phyloP scores from a whole-genome alignment of 2,329 filamentous ascomycete genomes.

The Alternaria solani region DNA sequence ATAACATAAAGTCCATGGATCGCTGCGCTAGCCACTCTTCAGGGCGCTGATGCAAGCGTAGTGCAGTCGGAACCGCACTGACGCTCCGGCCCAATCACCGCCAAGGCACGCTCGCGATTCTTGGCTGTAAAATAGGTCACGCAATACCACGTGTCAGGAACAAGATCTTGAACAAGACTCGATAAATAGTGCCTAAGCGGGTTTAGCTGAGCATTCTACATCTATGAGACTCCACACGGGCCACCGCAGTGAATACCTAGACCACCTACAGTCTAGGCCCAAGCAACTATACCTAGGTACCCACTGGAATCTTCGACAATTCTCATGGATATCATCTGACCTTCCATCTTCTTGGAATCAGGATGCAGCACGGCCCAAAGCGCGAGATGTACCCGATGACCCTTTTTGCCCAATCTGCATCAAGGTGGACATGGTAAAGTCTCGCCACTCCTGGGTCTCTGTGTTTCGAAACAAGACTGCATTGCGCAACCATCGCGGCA shows the following conservation, averaged over 20 bases:
- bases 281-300: no score
- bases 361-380: not conserved
- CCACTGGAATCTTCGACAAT: not conserved
- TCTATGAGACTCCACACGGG: not conserved
- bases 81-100: not conserved
- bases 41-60: no score
- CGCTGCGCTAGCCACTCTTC: not conserved
- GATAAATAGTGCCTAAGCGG: no score
- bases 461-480: no score
- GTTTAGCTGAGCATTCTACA: not conserved
- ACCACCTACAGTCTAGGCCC: not conserved
- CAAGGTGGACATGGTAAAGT: not conserved
- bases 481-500: not conserved
- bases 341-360: not conserved
- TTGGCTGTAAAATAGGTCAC: not conserved
- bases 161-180: not conserved
- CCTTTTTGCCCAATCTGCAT: not conserved
- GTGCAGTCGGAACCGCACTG: not conserved
- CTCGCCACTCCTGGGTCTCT: not conserved
- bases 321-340: not conserved
- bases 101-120: not conserved
- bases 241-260: not conserved
- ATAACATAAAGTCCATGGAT: not conserved
- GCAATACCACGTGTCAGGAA: not conserved
- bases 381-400: no score